These are phyloP conservation scores for Linnemannia elongata DNA, from an alignment of 192 early-diverging fungal genomes.

Conservation along the genomic window DNA sequence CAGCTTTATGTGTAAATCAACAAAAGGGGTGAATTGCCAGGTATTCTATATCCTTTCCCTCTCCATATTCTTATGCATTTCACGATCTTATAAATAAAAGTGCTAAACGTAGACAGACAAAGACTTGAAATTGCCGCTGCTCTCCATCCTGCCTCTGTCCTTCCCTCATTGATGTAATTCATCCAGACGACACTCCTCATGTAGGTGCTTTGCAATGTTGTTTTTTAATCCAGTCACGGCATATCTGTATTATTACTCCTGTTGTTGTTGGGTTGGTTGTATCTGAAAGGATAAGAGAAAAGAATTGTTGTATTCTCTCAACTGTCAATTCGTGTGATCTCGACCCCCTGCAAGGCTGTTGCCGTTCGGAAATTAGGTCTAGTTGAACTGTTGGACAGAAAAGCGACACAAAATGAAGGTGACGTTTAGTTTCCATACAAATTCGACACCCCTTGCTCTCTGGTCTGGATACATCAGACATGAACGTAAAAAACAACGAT, in stretches of 20 bases:
- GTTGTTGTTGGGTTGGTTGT: not conserved
- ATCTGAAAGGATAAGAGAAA: not conserved
- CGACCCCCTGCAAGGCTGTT: not conserved
- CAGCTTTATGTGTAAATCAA: constrained; percentile 6
- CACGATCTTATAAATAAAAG: not conserved
- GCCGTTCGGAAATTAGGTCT: not conserved
- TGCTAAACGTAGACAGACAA: not conserved
- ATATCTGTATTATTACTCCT: constrained; percentile 3
- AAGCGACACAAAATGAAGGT: constrained; percentile 5
- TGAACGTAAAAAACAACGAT: not conserved
- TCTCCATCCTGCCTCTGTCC: not conserved
- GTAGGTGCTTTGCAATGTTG: not conserved
- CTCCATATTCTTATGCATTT: not conserved
- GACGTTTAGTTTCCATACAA: not conserved
- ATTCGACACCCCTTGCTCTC: not conserved
- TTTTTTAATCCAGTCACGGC: not conserved
- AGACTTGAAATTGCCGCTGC: not conserved
- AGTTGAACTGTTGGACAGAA: constrained; percentile 14
- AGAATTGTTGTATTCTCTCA: not conserved
- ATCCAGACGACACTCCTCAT: not conserved
- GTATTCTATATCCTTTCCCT: not conserved
- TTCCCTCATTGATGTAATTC: not conserved
- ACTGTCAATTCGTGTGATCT: not conserved
- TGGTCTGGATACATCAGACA: not conserved
- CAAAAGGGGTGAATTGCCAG: too few relatives aligned